Percentiles rank a stretch among this genome's conserved stretches.
Conservation (phyloP, 2,329 filamentous ascomycete genomes). For the Pleoardoris graminearum region DNA sequence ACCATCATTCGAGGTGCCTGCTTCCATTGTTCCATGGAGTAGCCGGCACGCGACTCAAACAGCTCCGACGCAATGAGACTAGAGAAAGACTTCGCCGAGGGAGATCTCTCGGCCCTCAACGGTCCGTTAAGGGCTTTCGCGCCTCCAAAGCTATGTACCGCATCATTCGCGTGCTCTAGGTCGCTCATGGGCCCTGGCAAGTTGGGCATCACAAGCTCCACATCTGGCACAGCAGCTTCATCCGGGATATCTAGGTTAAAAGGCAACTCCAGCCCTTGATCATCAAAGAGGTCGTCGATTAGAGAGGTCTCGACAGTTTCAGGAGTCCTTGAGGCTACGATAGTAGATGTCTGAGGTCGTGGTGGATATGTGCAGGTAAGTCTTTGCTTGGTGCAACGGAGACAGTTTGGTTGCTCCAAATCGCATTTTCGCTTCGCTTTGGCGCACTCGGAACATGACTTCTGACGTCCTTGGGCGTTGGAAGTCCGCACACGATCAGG, state of each 20-base stretch:
- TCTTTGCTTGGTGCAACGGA: slow-evolving; percentile 55
- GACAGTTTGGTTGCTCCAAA: slow-evolving; percentile 55
- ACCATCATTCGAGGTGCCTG: slow-evolving; percentile 49
- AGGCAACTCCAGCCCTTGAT: not conserved
- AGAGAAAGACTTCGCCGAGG: slow-evolving; percentile 12
- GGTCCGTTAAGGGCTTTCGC: slow-evolving; percentile 9
- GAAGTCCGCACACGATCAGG: slow-evolving; percentile 35
- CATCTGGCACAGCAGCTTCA: slow-evolving; percentile 1
- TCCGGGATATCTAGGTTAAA: slow-evolving; percentile 3
- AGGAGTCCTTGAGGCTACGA: not conserved
- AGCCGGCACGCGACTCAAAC: slow-evolving; percentile 28
- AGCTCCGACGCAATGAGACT: slow-evolving; percentile 21
- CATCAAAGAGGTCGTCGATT: not conserved
- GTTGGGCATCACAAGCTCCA: slow-evolving; percentile 17
- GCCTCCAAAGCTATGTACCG: slow-evolving; percentile 54
- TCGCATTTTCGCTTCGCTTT: slow-evolving; percentile 62
- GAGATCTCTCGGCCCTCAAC: not conserved
- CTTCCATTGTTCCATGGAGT: slow-evolving; percentile 34
- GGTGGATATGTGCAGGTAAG: slow-evolving; percentile 54
- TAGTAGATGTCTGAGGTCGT: slow-evolving; percentile 8
- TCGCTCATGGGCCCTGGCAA: slow-evolving; percentile 7
- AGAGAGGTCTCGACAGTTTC: slow-evolving; percentile 14
- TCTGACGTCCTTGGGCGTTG: slow-evolving; percentile 47
- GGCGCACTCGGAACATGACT: slow-evolving; percentile 61
- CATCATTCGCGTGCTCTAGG: slow-evolving; percentile 46